These are phyloP conservation scores for Eimeria acervulina DNA, from an alignment of 169 alveolate species.

Conservation along the genomic window DNA sequence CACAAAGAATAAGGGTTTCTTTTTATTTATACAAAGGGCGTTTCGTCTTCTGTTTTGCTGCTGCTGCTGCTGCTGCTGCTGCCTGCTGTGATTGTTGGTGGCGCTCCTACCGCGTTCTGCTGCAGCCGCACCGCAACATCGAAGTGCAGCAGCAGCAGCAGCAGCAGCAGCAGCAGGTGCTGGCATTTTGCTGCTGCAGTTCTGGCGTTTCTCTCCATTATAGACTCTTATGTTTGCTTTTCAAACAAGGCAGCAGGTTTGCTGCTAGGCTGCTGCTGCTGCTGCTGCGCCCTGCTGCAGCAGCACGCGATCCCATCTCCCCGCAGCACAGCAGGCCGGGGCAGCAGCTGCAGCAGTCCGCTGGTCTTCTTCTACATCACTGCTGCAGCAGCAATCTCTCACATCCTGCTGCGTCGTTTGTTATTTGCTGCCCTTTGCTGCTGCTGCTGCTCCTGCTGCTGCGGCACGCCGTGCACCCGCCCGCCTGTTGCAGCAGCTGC, in stretches of 20 bases:
- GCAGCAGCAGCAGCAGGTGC: constrained; percentile 71
- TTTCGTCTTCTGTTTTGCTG: neutral
- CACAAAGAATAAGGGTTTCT: neutral
- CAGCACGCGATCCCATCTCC: constrained; percentile 72
- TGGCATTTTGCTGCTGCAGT: constrained; percentile 47
- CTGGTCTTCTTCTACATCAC: constrained; percentile 60
- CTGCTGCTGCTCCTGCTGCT: constrained; percentile 52
- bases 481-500: constrained; percentile 52
- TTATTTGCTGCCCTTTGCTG: constrained; percentile 17
- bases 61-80: constrained; percentile 40
- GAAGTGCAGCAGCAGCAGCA: constrained; percentile 69
- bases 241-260: neutral
- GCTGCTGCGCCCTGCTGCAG: no score
- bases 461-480: constrained; percentile 65
- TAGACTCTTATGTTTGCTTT: constrained; percentile 2
- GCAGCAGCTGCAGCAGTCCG: constrained; percentile 75
- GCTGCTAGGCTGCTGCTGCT: no score
- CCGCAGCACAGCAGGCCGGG: constrained; percentile 57
- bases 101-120: constrained; percentile 63
- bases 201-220: constrained; percentile 19
- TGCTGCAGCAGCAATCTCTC: constrained; percentile 18
- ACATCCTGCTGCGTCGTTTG: constrained; percentile 20
- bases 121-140: constrained; percentile 72
- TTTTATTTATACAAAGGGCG: neutral
- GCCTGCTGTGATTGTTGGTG: neutral